Percentiles rank a stretch among this genome's conserved stretches.
phyloP scores from a whole-genome alignment of 2,329 filamentous ascomycete species.

The Sclerotinia glacialis region DNA sequence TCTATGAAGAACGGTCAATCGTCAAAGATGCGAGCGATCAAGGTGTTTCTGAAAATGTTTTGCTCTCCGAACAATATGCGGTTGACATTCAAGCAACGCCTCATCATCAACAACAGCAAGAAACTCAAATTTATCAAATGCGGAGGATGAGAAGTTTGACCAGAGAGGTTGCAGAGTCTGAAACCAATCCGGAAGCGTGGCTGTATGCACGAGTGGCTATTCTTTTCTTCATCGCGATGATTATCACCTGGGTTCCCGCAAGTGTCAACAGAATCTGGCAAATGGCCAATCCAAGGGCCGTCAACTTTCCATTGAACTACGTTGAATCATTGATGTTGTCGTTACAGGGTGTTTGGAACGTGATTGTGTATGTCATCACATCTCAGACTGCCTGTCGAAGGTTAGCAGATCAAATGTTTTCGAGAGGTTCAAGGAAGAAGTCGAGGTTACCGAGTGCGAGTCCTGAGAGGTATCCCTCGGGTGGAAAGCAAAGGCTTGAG shows the following conservation, averaged over 20 bases:
- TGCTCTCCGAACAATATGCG: neutral
- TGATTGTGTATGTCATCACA: constrained; percentile 68
- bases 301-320: constrained; percentile 24
- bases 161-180: constrained; percentile 6
- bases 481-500: constrained; percentile 22
- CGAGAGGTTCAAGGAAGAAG: constrained; percentile 14
- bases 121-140: constrained; percentile 1
- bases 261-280: constrained; percentile 23
- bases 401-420: constrained; percentile 3
- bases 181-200: constrained; percentile 52
- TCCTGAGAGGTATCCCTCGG: constrained; percentile 13
- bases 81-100: constrained; percentile 23
- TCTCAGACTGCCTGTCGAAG: constrained; percentile 51
- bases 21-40: constrained; percentile 23
- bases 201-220: constrained; percentile 66
- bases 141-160: constrained; percentile 19
- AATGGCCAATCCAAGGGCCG: constrained; percentile 9
- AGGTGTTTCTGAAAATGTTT: constrained; percentile 25
- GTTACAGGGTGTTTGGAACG: constrained; percentile 78
- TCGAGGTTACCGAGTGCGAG: constrained; percentile 11
- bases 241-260: constrained; percentile 59
- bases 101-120: constrained; percentile 16
- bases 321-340: constrained; percentile 22
- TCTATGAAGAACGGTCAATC: constrained; percentile 44
- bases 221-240: constrained; percentile 65